Base-by-base conservation (phyloP, 257 asterid genomes). In the Nicotiana sylvestris region DNA sequence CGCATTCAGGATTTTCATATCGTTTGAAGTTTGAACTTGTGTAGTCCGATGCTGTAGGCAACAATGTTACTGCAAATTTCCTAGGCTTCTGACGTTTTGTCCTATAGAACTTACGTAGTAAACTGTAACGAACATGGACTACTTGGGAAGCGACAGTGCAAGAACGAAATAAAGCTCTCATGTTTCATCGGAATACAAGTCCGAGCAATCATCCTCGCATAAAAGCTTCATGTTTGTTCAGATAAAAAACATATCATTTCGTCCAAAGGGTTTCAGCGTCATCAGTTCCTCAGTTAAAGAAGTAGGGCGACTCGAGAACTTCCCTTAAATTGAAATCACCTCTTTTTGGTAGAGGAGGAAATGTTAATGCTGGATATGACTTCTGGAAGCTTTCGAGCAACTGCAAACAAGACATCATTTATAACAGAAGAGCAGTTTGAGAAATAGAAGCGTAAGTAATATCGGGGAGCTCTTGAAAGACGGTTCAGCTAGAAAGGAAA, bases 281-380 rank as follows among this genome's bases (percentile, higher is more conserved):
- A 51, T 51, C 2, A 7, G 33, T 64, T 46, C 10, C 10, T 92
- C 89, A 95, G 89, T 93, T 95, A 93, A 95, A 95, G 92, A 93
- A 93, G 88, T 95, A 95, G 9, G 97, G 95, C 66, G 98, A 95
- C 81, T 91, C 86, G 1, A 89, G 82, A 81, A 95, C 97, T 64
- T 93, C 83, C 66, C 81, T 86, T 60, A 95, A 91, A 81, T 92
- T 84, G 32, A 93, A 95, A 86, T 90, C 88, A 70, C 98, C 98
- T 87, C 97, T 90, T 66, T 86, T 81, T 10, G 97, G 98, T 43
- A 93, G 87, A 57, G 95, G 89, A 55, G 98, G 98, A 81, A 93
- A 94, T 39, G 86, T 80, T 83, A 90, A 86, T 53, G 91, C 78
- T n/a, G 97, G 98, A 84, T 92, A 87, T 82, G 91, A 85, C 78